Percentiles rank a stretch among this genome's conserved stretches.
Conservation (phyloP, 2,329 filamentous ascomycete species). For the Botryotinia globosa region DNA sequence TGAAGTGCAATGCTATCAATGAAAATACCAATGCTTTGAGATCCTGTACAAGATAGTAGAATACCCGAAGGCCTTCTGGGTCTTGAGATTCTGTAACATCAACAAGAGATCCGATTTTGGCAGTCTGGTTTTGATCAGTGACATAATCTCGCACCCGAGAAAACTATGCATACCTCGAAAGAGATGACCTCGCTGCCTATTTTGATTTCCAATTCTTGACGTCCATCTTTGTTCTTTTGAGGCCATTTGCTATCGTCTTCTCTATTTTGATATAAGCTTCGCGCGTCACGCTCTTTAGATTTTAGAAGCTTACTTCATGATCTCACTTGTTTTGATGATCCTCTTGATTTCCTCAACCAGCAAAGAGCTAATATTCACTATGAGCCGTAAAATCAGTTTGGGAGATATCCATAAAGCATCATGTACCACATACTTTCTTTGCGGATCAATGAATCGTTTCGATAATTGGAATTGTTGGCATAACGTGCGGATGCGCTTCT, state of each 20-base stretch:
- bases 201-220: conserved; percentile 93
- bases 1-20: conserved; percentile 94
- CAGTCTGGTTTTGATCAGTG: conserved; percentile 60
- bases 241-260: conserved; percentile 99
- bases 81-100: conserved; percentile 96
- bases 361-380: conserved; percentile 93
- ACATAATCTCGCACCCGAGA: background rate
- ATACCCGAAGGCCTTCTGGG: conserved; percentile 91
- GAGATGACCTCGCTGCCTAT: conserved; percentile 95
- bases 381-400: conserved; percentile 21
- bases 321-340: conserved; percentile 95
- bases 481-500: conserved; percentile 92
- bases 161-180: conserved; percentile 68
- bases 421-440: conserved; percentile 81
- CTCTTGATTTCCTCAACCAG: conserved; percentile 93
- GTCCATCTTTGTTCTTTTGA: conserved; percentile 97
- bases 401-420: background rate
- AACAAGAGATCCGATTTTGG: conserved; percentile 94
- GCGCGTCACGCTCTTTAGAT: background rate
- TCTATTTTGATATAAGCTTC: conserved; percentile 48
- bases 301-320: conserved; percentile 73
- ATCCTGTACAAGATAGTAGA: conserved; percentile 98
- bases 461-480: conserved; percentile 99
- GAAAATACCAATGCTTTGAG: conserved; percentile 96
- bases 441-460: conserved; percentile 95